Percentiles rank a stretch among this genome's conserved stretches.
These are phyloP conservation scores for Ilyonectria sp. DNA, from an alignment of 2,329 filamentous ascomycete species.

Conservation along the genomic window DNA sequence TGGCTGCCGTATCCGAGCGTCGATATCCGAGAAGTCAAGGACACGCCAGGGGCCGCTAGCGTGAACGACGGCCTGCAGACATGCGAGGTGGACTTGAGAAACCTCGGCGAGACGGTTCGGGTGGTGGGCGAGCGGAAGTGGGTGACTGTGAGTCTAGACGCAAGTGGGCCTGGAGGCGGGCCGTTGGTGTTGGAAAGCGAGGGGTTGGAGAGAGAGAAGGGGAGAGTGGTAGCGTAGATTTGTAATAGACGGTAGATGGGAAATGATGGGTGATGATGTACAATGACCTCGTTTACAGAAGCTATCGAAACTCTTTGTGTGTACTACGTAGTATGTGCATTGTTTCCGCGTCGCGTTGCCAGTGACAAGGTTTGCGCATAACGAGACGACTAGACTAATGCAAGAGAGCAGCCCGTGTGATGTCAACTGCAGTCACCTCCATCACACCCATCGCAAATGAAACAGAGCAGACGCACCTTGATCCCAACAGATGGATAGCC, in stretches of 20 bases:
- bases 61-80: constrained; percentile 46
- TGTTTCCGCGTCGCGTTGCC: background rate
- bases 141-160: constrained; percentile 81
- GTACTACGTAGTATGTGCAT: too few relatives aligned
- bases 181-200: constrained; percentile 78
- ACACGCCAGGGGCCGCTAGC: constrained; percentile 44
- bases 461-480: background rate
- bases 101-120: constrained; percentile 81
- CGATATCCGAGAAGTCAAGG: constrained; percentile 78
- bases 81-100: constrained; percentile 87
- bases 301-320: constrained; percentile 29
- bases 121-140: constrained; percentile 80
- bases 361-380: too few relatives aligned
- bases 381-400: background rate
- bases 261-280: constrained; percentile 9
- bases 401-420: background rate
- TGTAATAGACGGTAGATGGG: background rate
- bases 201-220: constrained; percentile 47
- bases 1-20: constrained; percentile 83
- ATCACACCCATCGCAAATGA: background rate
- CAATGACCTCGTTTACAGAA: constrained; percentile 5
- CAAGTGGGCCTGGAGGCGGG: constrained; percentile 75
- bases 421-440: background rate
- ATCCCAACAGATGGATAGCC: background rate
- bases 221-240: constrained; percentile 56